A percentile compares a stretch with the other conserved stretches of the same genome.
Conservation (phyloP, 2,329 filamentous ascomycete species). For the Colletotrichum chrysophilum region DNA sequence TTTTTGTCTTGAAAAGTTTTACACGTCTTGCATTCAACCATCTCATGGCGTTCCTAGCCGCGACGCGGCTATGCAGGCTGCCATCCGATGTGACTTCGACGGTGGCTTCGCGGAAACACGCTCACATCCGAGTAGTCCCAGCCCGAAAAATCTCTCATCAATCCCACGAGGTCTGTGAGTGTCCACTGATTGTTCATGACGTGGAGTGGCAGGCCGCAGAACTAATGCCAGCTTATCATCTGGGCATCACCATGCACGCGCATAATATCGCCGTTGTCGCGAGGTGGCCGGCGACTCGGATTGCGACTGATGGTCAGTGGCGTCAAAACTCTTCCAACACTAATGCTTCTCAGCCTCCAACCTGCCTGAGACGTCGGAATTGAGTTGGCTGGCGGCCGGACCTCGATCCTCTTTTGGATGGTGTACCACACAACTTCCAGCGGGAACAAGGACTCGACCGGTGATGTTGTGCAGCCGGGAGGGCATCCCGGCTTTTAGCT, state of each 20-base stretch:
- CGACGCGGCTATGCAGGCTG: background rate
- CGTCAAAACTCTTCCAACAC: background rate
- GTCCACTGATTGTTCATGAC: background rate
- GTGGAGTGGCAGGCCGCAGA: background rate
- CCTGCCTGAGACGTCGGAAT: constrained; percentile 1
- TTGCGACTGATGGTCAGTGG: background rate
- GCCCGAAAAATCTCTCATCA: background rate
- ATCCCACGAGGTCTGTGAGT: background rate
- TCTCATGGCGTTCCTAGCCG: background rate
- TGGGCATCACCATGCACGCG: background rate
- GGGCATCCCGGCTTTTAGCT: background rate
- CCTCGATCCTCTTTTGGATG: constrained; percentile 5
- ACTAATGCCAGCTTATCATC: background rate
- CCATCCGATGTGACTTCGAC: background rate
- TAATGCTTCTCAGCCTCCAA: background rate
- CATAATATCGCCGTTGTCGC: background rate
- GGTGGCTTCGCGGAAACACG: background rate
- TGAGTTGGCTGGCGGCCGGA: constrained; percentile 11
- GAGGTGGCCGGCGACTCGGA: background rate
- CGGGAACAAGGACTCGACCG: background rate
- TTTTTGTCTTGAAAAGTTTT: background rate
- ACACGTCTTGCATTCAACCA: background rate
- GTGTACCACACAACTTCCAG: background rate
- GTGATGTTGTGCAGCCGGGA: background rate
- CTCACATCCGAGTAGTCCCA: background rate